phyloP scores from a whole-genome alignment of 805 yeast genomes.

The Wickerhamiella allomyrinae region DNA sequence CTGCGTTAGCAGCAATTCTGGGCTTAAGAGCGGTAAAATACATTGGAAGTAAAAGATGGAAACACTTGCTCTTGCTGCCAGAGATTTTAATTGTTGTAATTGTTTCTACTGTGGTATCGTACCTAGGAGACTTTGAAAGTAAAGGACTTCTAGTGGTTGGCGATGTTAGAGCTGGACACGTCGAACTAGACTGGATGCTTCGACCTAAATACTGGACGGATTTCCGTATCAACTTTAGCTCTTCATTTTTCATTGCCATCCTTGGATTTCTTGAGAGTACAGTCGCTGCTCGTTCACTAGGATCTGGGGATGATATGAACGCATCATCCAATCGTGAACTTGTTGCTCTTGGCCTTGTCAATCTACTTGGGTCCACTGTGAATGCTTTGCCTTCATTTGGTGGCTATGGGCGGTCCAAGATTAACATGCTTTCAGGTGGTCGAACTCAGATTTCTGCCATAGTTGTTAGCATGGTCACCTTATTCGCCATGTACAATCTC shows the following conservation, averaged over 20 bases:
- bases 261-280: slow-evolving; percentile 88
- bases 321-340: slow-evolving; percentile 78
- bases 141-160: slow-evolving; percentile 60
- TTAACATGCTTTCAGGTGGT: slow-evolving; percentile 80
- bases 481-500: slow-evolving; percentile 47
- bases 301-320: slow-evolving; percentile 45
- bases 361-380: slow-evolving; percentile 41
- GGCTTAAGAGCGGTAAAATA: slow-evolving; percentile 31
- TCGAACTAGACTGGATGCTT: slow-evolving; percentile 47
- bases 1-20: slow-evolving; percentile 35
- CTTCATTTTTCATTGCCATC: slow-evolving; percentile 66
- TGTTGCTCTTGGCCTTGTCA: slow-evolving; percentile 74
- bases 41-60: slow-evolving; percentile 22
- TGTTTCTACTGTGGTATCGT: slow-evolving; percentile 40
- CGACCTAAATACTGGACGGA: slow-evolving; percentile 29
- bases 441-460: slow-evolving; percentile 73
- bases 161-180: slow-evolving; percentile 36
- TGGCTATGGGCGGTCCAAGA: slow-evolving; percentile 86
- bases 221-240: slow-evolving; percentile 43
- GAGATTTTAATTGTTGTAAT: slow-evolving; percentile 72
- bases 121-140: slow-evolving; percentile 22
- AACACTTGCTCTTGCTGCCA: slow-evolving; percentile 53
- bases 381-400: slow-evolving; percentile 82
- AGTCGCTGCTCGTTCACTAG: slow-evolving; percentile 79
- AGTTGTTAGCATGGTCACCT: slow-evolving; percentile 62